phyloP scores from a whole-genome alignment of 2,329 filamentous ascomycete genomes.

The Diaporthe sp. region DNA sequence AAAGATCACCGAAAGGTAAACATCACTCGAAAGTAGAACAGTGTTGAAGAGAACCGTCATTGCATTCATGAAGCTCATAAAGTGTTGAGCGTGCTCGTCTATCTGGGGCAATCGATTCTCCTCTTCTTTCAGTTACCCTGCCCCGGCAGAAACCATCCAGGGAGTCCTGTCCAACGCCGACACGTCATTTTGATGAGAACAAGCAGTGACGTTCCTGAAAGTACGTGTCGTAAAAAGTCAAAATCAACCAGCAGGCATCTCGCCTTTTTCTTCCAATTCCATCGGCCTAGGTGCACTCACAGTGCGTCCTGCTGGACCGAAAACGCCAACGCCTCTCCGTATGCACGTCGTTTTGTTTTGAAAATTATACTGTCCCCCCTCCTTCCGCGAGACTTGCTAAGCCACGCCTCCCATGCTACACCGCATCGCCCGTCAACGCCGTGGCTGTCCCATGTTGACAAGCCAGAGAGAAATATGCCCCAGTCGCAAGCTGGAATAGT shows the following conservation, averaged over 20 bases:
- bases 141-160: neutral
- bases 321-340: slow-evolving; percentile 37
- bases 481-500: neutral
- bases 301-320: slow-evolving; percentile 24
- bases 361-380: neutral
- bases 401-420: neutral
- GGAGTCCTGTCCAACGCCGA: slow-evolving; percentile 20
- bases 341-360: slow-evolving; percentile 31
- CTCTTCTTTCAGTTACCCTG: neutral
- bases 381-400: neutral
- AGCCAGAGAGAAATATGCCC: neutral
- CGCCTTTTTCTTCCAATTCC: neutral
- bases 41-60: slow-evolving; percentile 16
- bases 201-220: neutral
- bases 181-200: neutral
- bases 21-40: slow-evolving; percentile 3
- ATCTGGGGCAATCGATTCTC: slow-evolving; percentile 20
- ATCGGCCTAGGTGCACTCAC: slow-evolving; percentile 8
- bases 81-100: slow-evolving; percentile 4
- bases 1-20: neutral
- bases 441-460: neutral
- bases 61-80: slow-evolving; percentile 22
- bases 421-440: slow-evolving; percentile 4
- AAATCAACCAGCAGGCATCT: slow-evolving; percentile 12
- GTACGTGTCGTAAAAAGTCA: slow-evolving; percentile 7